phyloP scores from a whole-genome alignment of 768 basidiomycete genomes.

The Tulasnella sp. region DNA sequence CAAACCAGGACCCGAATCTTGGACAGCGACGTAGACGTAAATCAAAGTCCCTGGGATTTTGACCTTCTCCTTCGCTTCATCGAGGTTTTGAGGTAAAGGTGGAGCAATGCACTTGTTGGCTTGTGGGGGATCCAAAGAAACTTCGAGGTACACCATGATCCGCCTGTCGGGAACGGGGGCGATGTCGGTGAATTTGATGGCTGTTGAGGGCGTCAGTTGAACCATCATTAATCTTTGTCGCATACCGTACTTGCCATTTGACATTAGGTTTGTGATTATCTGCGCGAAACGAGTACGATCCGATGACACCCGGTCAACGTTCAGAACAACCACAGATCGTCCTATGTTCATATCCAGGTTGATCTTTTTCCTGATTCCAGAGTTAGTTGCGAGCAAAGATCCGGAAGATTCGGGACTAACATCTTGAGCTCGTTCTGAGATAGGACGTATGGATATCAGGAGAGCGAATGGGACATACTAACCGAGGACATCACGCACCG shows the following conservation, averaged over 20 bases:
- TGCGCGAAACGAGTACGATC: conserved; percentile 43
- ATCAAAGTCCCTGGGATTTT: conserved; percentile 26
- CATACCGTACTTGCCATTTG: conserved; percentile 36
- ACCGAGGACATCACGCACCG: neutral
- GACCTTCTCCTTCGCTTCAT: conserved; percentile 20
- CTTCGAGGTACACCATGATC: conserved; percentile 39
- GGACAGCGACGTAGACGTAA: conserved; percentile 41
- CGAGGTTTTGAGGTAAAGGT: neutral
- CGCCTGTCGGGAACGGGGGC: conserved; percentile 33
- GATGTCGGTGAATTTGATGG: conserved; percentile 40
- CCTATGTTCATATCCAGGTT: conserved; percentile 38
- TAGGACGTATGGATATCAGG: neutral
- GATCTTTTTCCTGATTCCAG: conserved; percentile 38
- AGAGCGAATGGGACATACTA: neutral
- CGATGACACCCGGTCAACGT: conserved; percentile 38
- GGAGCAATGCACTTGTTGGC: conserved; percentile 38
- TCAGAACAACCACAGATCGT: conserved; percentile 36
- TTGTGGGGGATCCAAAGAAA: conserved; percentile 37
- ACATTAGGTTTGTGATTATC: conserved; percentile 33
- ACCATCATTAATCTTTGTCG: neutral
- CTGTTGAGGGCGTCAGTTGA: conserved; percentile 40
- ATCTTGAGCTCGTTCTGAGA: conserved; percentile 40
- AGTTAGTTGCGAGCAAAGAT: neutral
- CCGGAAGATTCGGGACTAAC: conserved; percentile 21
- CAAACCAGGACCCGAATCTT: conserved; percentile 42